Evolutionary conservation across 2,329 filamentous ascomycete species (phyloP).

Genomic region (Sclerotinia glacialis): DNA sequence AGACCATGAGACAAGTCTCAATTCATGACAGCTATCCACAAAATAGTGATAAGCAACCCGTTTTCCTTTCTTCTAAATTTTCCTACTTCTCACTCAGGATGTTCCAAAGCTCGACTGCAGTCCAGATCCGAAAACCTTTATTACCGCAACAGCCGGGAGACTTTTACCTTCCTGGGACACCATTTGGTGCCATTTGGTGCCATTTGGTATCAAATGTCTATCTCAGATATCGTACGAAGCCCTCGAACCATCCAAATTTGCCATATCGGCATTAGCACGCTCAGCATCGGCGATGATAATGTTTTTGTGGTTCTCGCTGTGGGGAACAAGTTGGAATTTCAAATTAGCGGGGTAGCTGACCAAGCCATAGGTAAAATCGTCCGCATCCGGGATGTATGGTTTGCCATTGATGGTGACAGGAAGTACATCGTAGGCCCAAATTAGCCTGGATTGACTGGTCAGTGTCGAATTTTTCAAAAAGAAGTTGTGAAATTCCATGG

Average conservation of each 20-base stretch:
- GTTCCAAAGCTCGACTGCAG: neutral
- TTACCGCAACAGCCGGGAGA: neutral
- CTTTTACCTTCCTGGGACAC: neutral
- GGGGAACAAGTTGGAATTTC: neutral
- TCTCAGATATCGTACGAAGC: neutral
- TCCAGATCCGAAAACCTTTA: neutral
- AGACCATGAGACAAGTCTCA: no score
- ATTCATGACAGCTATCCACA: no score
- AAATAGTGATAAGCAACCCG: no score
- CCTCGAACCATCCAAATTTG: neutral
- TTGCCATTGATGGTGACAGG: neutral
- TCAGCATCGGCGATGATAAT: neutral
- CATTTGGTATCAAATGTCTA: no score
- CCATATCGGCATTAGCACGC: neutral
- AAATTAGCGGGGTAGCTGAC: conserved; percentile 4
- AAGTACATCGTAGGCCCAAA: neutral
- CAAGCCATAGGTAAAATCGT: neutral
- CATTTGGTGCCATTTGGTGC: no score
- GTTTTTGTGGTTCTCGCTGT: neutral
- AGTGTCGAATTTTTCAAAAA: neutral
- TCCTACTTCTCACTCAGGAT: neutral
- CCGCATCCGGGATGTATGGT: neutral
- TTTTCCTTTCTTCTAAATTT: neutral
- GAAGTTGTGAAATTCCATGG: no score
- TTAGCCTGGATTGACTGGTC: neutral